Evolutionary conservation across 75 land plant genomes (phyloP).

Genomic region (Pinus albicaulis): DNA sequence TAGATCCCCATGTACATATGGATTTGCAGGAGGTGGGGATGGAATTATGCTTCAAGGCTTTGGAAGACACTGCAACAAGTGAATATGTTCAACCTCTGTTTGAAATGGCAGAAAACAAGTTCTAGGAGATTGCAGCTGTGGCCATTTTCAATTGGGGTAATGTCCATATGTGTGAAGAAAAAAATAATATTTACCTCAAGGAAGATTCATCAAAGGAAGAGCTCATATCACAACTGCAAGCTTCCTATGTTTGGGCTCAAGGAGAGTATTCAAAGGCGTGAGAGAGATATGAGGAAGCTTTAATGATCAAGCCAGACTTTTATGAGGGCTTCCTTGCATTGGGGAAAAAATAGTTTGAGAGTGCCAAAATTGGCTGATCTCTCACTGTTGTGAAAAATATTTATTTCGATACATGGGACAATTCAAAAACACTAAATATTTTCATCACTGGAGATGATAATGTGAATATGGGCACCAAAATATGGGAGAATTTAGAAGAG

Average conservation of each 20-base stretch:
- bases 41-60: slow-evolving; percentile 70
- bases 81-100: slow-evolving; percentile 69
- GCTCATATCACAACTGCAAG: slow-evolving; percentile 28
- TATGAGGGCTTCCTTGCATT: no score
- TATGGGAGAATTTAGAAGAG: slow-evolving; percentile 67
- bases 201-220: no score
- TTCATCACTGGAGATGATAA: slow-evolving; percentile 67
- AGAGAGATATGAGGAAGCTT: no score
- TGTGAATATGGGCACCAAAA: slow-evolving; percentile 54
- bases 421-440: slow-evolving; percentile 42
- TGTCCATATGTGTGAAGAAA: slow-evolving; percentile 71
- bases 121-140: slow-evolving; percentile 78
- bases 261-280: slow-evolving; percentile 55
- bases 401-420: slow-evolving; percentile 41
- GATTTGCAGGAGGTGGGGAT: slow-evolving; percentile 79
- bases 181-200: slow-evolving; percentile 39
- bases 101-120: slow-evolving; percentile 54
- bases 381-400: slow-evolving; percentile 43
- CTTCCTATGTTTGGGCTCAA: slow-evolving; percentile 64
- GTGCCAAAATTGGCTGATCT: slow-evolving; percentile 74
- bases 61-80: slow-evolving; percentile 66
- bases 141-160: slow-evolving; percentile 85
- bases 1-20: slow-evolving; percentile 62
- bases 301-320: no score
- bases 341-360: no score